Evolutionary conservation across 2,329 filamentous ascomycete genomes (phyloP).

Genomic region (Ilyonectria sp.): DNA sequence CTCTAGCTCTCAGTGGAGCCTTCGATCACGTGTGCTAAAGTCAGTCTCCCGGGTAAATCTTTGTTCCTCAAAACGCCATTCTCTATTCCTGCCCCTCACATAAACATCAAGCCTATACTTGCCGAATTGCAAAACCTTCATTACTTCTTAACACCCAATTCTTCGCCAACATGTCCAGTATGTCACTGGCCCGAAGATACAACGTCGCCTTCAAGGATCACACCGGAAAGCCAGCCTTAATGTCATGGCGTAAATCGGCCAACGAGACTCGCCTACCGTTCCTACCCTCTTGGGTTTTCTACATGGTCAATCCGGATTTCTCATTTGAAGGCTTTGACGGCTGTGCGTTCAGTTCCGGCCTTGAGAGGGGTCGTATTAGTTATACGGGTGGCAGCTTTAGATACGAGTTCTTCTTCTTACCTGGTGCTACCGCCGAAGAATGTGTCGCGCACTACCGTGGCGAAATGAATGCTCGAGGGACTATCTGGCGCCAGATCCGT

Average conservation of each 20-base stretch:
- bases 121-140: neutral
- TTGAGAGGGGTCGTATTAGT: neutral
- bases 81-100: neutral
- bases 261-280: neutral
- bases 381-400: neutral
- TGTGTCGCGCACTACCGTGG: conserved; percentile 14
- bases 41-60: no score
- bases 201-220: conserved; percentile 17
- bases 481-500: conserved; percentile 24
- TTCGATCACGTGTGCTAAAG: no score
- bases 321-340: conserved; percentile 15
- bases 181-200: neutral
- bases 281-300: conserved; percentile 15
- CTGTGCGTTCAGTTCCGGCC: neutral
- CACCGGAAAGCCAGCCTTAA: conserved; percentile 10
- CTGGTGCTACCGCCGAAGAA: conserved; percentile 18
- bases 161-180: neutral
- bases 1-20: no score
- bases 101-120: neutral
- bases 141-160: no score
- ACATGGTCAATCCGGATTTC: conserved; percentile 13
- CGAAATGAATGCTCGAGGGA: conserved; percentile 23
- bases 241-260: neutral
- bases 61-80: neutral
- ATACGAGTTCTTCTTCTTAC: conserved; percentile 21